A percentile compares a stretch with the other conserved stretches of the same genome.
These are phyloP conservation scores for Sugiyamaella valdiviana DNA, from an alignment of 805 yeast species.

Conservation along the genomic window DNA sequence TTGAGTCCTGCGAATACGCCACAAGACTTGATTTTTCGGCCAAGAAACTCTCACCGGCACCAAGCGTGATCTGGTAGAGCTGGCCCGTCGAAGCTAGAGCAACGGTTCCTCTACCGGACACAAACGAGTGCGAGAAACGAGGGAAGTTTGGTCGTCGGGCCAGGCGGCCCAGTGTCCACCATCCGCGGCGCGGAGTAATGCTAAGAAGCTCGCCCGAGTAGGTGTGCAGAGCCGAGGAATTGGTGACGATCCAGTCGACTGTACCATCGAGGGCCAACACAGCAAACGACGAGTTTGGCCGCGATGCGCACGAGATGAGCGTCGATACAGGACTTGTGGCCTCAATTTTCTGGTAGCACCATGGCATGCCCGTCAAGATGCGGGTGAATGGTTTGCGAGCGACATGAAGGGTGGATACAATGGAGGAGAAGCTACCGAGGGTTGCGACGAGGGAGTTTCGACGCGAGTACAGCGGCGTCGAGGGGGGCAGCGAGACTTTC, in stretches of 20 bases:
- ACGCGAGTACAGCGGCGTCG: conserved; percentile 34
- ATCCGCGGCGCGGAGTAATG: conserved; percentile 24
- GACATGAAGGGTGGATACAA: conserved; percentile 9
- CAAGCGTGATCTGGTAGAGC: conserved; percentile 35
- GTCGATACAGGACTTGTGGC: conserved; percentile 28
- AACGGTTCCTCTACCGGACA: conserved; percentile 41
- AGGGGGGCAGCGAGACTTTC: conserved; percentile 38
- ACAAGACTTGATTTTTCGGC: conserved; percentile 37
- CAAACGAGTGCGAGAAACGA: conserved; percentile 30
- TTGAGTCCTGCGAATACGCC: conserved; percentile 33
- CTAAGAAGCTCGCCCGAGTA: conserved; percentile 38
- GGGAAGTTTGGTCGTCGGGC: conserved; percentile 15
- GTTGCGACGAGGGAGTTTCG: conserved; percentile 40
- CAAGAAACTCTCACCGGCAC: conserved; percentile 36
- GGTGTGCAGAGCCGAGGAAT: conserved; percentile 38
- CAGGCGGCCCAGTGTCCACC: conserved; percentile 13
- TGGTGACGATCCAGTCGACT: conserved; percentile 39
- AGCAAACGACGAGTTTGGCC: conserved; percentile 24
- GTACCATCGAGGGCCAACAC: conserved; percentile 37
- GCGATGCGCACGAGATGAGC: conserved; percentile 22
- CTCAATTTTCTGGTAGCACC: conserved; percentile 20
- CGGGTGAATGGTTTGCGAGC: conserved; percentile 4
- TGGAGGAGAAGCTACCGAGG: conserved; percentile 10
- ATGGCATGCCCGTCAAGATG: conserved; percentile 5
- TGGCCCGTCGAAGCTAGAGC: conserved; percentile 37